Conservation (phyloP, 768 basidiomycete genomes). For the Boletus vinaceobasis region DNA sequence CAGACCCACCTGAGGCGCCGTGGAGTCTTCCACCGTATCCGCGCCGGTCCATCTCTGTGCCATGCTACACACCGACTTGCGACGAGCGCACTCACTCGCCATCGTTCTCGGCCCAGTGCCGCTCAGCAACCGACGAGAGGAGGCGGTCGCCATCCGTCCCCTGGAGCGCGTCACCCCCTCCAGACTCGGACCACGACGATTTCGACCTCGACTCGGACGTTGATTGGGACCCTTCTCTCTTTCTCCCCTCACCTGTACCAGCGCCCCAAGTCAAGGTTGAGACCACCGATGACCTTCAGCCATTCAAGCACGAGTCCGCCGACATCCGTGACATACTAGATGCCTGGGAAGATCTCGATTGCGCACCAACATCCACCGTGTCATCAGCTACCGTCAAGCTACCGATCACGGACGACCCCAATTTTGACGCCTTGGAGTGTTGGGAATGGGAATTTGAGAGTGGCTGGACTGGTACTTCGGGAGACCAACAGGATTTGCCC, state of each 20-base stretch:
- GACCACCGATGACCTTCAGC: conserved; percentile 26
- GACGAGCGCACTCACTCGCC: conserved; percentile 34
- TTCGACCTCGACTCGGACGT: conserved; percentile 57
- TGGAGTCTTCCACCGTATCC: conserved; percentile 56
- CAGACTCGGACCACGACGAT: conserved; percentile 52
- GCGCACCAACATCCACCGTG: conserved; percentile 24
- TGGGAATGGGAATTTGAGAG: conserved; percentile 36
- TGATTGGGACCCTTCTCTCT: conserved; percentile 48
- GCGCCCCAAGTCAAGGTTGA: conserved; percentile 19
- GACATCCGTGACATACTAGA: conserved; percentile 66
- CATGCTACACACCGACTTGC: conserved; percentile 47
- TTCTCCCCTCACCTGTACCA: conserved; percentile 21
- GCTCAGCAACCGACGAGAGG: conserved; percentile 23
- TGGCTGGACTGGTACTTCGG: conserved; percentile 20
- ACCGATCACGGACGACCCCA: conserved; percentile 36
- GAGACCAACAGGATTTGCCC: conserved; percentile 20
- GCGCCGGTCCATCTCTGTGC: conserved; percentile 55
- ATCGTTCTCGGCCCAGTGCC: conserved; percentile 24
- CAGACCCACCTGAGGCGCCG: conserved; percentile 33
- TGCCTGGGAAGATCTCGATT: conserved; percentile 66
- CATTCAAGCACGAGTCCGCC: conserved; percentile 55
- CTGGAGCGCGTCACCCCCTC: conserved; percentile 64
- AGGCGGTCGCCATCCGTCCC: conserved; percentile 61
- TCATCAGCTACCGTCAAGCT: conserved; percentile 30
- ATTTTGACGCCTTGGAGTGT: conserved; percentile 41